These are phyloP conservation scores for Saturnispora serradocipensis DNA, from an alignment of 805 yeast species.

Conservation along the genomic window DNA sequence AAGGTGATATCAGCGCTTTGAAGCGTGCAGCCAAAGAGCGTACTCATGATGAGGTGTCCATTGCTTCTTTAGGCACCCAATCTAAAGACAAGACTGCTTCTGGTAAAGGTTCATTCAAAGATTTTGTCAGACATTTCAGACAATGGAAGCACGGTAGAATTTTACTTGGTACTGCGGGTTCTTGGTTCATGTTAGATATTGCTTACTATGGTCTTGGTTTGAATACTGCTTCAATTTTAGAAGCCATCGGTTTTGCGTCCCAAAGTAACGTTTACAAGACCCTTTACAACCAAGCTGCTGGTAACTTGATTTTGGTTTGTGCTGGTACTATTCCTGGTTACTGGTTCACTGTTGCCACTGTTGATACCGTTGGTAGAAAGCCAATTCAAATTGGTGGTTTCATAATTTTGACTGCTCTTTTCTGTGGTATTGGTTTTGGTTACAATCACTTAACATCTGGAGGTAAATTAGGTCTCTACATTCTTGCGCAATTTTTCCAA, in stretches of 20 bases:
- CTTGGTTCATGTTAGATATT: constrained; percentile 86
- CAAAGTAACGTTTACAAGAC: constrained; percentile 58
- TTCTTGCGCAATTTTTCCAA: constrained; percentile 78
- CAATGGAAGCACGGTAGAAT: constrained; percentile 86
- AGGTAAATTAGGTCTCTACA: constrained; percentile 69
- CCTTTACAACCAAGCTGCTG: constrained; percentile 74
- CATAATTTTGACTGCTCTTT: constrained; percentile 55
- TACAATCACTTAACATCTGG: constrained; percentile 57
- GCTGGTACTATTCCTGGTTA: constrained; percentile 96
- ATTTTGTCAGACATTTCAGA: constrained; percentile 62
- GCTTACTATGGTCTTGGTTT: constrained; percentile 86
- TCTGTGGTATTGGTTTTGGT: constrained; percentile 77
- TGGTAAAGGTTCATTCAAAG: constrained; percentile 72
- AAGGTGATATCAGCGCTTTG: constrained; percentile 35
- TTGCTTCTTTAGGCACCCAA: constrained; percentile 30
- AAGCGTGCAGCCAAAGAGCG: constrained; percentile 15
- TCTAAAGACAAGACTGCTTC: constrained; percentile 31
- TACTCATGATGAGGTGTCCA: constrained; percentile 13
- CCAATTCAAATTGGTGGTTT: constrained; percentile 75
- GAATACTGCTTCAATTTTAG: constrained; percentile 71
- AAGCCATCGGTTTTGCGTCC: constrained; percentile 78
- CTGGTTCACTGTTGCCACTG: constrained; percentile 75
- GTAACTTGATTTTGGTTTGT: constrained; percentile 85
- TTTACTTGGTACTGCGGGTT: constrained; percentile 80
- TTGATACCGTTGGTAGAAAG: constrained; percentile 79